Percentiles rank a stretch among this genome's conserved stretches.
Conservation (phyloP, 345 rosid genomes). For the Cardamine resedifolia region DNA sequence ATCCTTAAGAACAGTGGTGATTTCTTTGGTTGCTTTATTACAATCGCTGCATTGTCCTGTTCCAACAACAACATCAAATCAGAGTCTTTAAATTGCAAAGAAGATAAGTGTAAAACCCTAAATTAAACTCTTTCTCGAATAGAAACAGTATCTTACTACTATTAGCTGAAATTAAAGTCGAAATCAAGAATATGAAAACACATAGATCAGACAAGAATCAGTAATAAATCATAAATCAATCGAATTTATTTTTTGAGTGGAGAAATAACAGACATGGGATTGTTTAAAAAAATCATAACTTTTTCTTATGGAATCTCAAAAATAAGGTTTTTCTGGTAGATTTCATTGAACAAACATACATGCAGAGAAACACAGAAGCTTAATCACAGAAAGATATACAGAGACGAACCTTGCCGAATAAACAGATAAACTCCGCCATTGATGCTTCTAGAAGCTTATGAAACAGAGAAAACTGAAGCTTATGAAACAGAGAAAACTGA, state of each 20-base stretch:
- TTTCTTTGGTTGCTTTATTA: slow-evolving; percentile 68
- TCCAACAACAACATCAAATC: slow-evolving; percentile 9
- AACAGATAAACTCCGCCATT: slow-evolving; percentile 71
- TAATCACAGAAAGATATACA: background rate
- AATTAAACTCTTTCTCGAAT: background rate
- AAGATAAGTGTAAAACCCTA: background rate
- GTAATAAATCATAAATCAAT: background rate
- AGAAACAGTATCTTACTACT: background rate
- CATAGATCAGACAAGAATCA: background rate
- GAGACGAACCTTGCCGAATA: slow-evolving; percentile 52
- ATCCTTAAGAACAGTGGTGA: slow-evolving; percentile 71
- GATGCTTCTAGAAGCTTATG: slow-evolving; percentile 37
- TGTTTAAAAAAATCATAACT: background rate
- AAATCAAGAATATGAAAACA: slow-evolving; percentile 10
- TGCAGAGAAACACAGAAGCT: slow-evolving; percentile 30
- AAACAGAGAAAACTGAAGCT: slow-evolving; percentile 19
- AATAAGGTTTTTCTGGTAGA: background rate
- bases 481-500: slow-evolving; percentile 17
- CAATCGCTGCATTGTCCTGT: slow-evolving; percentile 59
- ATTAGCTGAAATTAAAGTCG: background rate
- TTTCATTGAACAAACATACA: background rate
- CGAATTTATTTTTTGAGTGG: background rate
- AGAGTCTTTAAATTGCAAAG: background rate
- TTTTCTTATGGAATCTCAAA: background rate
- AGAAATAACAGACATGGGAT: background rate